These are phyloP conservation scores for Nymphaea thermarum DNA, from an alignment of 164 flowering plant species.

Conservation along the genomic window DNA sequence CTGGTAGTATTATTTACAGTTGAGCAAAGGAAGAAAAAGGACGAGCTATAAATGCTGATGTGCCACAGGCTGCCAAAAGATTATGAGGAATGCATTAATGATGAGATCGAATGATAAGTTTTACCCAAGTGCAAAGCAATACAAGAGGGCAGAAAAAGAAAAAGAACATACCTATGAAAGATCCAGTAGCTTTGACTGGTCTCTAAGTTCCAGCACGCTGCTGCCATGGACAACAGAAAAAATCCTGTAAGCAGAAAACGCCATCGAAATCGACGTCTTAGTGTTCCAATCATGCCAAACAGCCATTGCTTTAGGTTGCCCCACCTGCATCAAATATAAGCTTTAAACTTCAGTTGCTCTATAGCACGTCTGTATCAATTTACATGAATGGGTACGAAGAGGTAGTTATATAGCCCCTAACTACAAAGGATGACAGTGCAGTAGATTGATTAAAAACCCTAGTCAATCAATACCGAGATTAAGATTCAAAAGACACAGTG, in stretches of 20 bases:
- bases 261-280: constrained; percentile 64
- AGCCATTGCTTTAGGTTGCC: constrained; percentile 29
- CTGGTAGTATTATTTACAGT: constrained; percentile 14
- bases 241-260: constrained; percentile 50
- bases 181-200: constrained; percentile 75
- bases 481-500: too few species aligned
- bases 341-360: neutral
- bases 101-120: neutral
- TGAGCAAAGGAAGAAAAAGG: constrained; percentile 90
- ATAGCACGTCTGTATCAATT: too few species aligned
- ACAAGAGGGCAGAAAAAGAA: neutral
- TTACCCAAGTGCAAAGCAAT: neutral
- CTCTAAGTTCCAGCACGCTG: constrained; percentile 68
- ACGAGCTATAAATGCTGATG: constrained; percentile 69
- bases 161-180: constrained; percentile 76
- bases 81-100: neutral
- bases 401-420: too few species aligned
- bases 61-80: constrained; percentile 75
- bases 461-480: too few species aligned
- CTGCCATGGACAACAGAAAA: constrained; percentile 56
- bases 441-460: too few species aligned
- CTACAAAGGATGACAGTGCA: too few species aligned
- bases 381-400: too few species aligned
- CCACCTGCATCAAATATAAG: constrained; percentile 31
- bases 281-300: constrained; percentile 29